Conservation (phyloP, 176 grass and related monocot species). For the Lolium perenne region DNA sequence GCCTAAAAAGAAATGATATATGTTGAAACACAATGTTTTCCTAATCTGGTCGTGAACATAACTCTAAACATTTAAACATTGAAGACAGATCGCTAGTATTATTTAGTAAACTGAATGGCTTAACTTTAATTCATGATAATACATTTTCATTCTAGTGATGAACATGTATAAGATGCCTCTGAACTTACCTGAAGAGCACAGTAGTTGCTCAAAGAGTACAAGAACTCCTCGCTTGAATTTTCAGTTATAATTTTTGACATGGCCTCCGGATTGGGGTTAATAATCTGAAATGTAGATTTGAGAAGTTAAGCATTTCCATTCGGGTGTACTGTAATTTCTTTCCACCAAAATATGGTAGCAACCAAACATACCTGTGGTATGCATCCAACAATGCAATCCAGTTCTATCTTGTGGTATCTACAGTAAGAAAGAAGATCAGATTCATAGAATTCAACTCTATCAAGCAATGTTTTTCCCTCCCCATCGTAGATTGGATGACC, state of each 20-base stretch:
- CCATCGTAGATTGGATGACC: constrained; percentile 72
- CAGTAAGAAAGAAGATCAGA: constrained; percentile 95
- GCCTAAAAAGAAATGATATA: too few relatives aligned
- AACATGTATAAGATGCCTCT: background rate
- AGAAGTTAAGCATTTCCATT: background rate
- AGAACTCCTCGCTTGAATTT: constrained; percentile 90
- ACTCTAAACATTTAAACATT: background rate
- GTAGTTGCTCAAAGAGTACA: constrained; percentile 91
- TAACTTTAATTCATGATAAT: background rate
- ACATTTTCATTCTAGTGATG: too few relatives aligned
- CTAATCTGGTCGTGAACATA: too few relatives aligned
- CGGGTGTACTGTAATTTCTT: background rate
- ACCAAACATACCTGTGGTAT: constrained; percentile 79
- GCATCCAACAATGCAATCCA: constrained; percentile 92
- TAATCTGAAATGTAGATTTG: constrained; percentile 62
- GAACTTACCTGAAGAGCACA: constrained; percentile 87
- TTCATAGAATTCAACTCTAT: constrained; percentile 96
- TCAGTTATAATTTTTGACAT: constrained; percentile 96
- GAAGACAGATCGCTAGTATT: background rate
- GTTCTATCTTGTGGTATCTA: constrained; percentile 82
- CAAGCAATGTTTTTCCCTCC: constrained; percentile 88
- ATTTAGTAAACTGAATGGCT: constrained; percentile 14
- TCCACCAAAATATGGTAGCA: constrained; percentile 15
- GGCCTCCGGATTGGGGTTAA: constrained; percentile 92
- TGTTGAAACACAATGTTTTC: background rate